Evolutionary conservation across 495 filamentous ascomycete species (phyloP), one percentile per base, ranked within the genome.

Genomic region (Daldinia bambusicola): DNA sequence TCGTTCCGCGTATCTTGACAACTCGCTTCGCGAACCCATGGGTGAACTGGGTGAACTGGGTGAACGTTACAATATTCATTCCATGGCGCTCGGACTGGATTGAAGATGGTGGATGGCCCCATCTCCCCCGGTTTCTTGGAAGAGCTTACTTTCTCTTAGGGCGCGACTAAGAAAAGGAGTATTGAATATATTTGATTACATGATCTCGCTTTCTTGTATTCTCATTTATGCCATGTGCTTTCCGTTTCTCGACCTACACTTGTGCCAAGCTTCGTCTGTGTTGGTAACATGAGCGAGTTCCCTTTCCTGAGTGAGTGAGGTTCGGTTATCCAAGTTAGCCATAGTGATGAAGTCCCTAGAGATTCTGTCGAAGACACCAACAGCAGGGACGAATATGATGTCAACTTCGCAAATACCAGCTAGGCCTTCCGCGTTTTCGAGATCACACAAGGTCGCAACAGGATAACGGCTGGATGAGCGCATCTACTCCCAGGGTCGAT

Each of bases 61-160:
- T 45, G 38, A 60, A 37, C 57, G 38, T 43, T 43, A 34, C 45
- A 48, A 31, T 45, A 22, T 48, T 53, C 13, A 53, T 30, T 48
- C 52, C 51, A 51, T 3, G 14, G 36, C 51, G 66, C 66, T 69
- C 66, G 63, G 66, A 63, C 67, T 61, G 18, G 14, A 22, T 50
- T 57, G 26, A 4, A 53, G 20, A 38, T 31, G 48, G 50, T 52
- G 40, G 61, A 59, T 58, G 32, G 30, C 65, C 70, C 70, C 70
- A 53, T 53, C 26, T 6, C 30, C 50, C 50, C 50, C 50, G 30
- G 65, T 52, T 62, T 69, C 61, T 69, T 57, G 64, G 60, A 64
- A 67, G 65, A 66, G 70, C 70, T 68, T 72, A 61, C 55, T 61
- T 68, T 63, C 55, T 26, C 60, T 32, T 51, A 30, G 38, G 63